Evolutionary conservation across 495 filamentous ascomycete genomes (phyloP).

Genomic region (Talaromyces proteolyticus): DNA sequence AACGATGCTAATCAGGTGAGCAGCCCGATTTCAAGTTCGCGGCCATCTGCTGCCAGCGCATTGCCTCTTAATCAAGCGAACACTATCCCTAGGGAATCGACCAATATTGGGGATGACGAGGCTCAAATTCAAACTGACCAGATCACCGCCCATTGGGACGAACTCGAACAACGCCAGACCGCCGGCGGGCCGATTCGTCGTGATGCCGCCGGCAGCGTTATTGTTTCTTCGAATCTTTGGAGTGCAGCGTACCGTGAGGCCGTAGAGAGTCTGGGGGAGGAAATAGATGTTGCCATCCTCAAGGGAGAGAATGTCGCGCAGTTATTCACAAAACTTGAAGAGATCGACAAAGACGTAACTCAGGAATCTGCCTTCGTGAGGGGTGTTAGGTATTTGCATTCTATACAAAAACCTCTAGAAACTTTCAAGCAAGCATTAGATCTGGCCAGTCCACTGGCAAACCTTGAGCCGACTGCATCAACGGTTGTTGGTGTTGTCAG

Average conservation of each 20-base stretch:
- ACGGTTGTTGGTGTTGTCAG: conserved; percentile 14
- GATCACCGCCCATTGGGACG: too few species aligned
- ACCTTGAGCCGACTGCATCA: conserved; percentile 10
- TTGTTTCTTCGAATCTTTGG: conserved; percentile 10
- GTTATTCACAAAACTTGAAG: conserved; percentile 7
- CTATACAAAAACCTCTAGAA: conserved; percentile 9
- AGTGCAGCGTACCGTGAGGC: conserved; percentile 13
- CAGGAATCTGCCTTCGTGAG: conserved; percentile 10
- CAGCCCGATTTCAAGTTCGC: too few species aligned
- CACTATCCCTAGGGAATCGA: too few species aligned
- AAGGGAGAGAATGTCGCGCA: conserved; percentile 6
- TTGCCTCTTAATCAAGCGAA: too few species aligned
- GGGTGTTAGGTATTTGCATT: conserved; percentile 10
- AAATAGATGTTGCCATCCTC: conserved; percentile 8
- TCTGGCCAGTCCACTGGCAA: conserved; percentile 9
- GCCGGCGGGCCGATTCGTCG: not conserved
- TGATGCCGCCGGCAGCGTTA: conserved; percentile 7
- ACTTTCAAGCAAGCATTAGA: conserved; percentile 14
- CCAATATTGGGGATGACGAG: too few species aligned
- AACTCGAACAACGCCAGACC: too few species aligned
- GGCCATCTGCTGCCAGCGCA: too few species aligned
- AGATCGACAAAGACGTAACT: conserved; percentile 9
- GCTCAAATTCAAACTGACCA: too few species aligned
- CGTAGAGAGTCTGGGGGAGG: conserved; percentile 3
- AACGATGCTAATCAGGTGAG: too few species aligned